Evolutionary conservation across 108 stramenopile genomes (phyloP).

Genomic region (Schizochytrium sp.): DNA sequence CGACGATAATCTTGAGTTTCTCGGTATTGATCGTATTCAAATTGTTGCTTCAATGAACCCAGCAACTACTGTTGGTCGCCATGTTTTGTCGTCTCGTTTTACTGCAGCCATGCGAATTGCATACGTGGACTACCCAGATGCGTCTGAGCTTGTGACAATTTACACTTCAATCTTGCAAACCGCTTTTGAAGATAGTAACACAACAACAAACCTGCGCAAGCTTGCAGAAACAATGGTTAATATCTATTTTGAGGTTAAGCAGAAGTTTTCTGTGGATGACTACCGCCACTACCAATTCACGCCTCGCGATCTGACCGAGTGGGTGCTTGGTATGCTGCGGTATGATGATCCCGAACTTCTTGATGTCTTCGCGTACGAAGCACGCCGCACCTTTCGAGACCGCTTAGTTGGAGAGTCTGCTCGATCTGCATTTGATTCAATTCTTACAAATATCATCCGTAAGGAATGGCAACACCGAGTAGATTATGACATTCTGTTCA

Average conservation of each 20-base stretch:
- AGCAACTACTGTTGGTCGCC: slow-evolving; percentile 75
- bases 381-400: slow-evolving; percentile 73
- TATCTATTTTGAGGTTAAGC: slow-evolving; percentile 70
- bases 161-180: slow-evolving; percentile 63
- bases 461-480: slow-evolving; percentile 63
- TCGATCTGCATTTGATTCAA: slow-evolving; percentile 66
- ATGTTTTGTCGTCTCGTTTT: slow-evolving; percentile 74
- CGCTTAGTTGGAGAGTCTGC: slow-evolving; percentile 68
- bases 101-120: slow-evolving; percentile 75
- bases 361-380: slow-evolving; percentile 77
- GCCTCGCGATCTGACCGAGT: slow-evolving; percentile 75
- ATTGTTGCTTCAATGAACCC: slow-evolving; percentile 78
- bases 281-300: slow-evolving; percentile 81
- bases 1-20: slow-evolving; percentile 78
- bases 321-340: slow-evolving; percentile 72
- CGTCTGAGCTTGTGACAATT: slow-evolving; percentile 69
- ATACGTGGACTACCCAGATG: slow-evolving; percentile 74
- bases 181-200: slow-evolving; percentile 63
- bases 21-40: slow-evolving; percentile 74
- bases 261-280: slow-evolving; percentile 73
- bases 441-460: slow-evolving; percentile 65
- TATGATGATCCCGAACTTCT: slow-evolving; percentile 75
- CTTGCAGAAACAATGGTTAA: slow-evolving; percentile 74
- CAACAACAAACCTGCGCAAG: slow-evolving; percentile 65
- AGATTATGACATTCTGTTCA: slow-evolving; percentile 64